phyloP scores from a whole-genome alignment of 164 flowering plant species.

The Litsea cubeba region DNA sequence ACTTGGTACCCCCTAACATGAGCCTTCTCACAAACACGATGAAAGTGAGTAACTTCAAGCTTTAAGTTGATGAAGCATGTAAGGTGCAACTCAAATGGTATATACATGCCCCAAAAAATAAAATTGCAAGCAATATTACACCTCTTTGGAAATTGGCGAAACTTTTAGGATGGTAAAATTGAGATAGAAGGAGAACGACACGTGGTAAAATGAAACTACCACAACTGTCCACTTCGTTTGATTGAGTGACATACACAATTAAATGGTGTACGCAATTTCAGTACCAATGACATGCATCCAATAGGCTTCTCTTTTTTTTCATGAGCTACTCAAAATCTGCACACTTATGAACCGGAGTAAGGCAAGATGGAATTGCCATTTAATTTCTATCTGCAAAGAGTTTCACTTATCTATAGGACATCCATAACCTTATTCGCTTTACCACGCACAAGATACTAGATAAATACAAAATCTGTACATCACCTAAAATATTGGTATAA shows the following conservation, averaged over 20 bases:
- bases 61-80: too few relatives aligned
- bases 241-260: not conserved
- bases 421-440: too few relatives aligned
- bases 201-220: not conserved
- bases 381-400: not conserved
- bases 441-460: too few relatives aligned
- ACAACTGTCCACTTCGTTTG: not conserved
- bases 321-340: too few relatives aligned
- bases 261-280: not conserved
- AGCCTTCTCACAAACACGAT: conserved; percentile 44
- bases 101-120: too few relatives aligned
- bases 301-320: not conserved
- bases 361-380: not conserved
- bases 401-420: not conserved
- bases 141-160: not conserved
- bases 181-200: not conserved
- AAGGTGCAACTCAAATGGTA: too few relatives aligned
- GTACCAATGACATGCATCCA: not conserved
- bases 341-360: too few relatives aligned
- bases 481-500: not conserved
- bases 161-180: not conserved
- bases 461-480: not conserved
- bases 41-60: not conserved
- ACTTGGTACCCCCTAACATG: conserved; percentile 97
- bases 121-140: not conserved